Evolutionary conservation across 1,139 yeast species (phyloP), one percentile per base, ranked within the genome.

Genomic region (Pichia sp.): DNA sequence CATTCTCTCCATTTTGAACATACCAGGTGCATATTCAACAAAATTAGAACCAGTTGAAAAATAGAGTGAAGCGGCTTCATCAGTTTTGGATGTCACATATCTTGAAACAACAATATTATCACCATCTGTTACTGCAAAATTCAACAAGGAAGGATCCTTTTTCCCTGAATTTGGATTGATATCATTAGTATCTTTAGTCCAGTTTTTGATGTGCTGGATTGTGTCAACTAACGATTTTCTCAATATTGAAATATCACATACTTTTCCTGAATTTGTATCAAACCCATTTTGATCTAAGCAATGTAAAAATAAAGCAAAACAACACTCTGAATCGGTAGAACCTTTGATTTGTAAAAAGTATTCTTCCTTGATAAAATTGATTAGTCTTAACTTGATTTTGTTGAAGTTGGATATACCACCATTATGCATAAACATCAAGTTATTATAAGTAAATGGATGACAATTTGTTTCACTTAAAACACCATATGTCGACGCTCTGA

Each of bases 41-140:
- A 92, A 92, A 47, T 82, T 76, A 10, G 96, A 85, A 0, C 98
- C 98, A 10, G 95, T 84, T 50, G 95, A 85, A 64, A 92, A 92
- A 66, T 92, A 95, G 49, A 92, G 67, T 2, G 97, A 87, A 0
- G 98, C 97, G 0, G 97, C 97, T 65, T 90, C 97, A 59, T 92
- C 96, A 0, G 86, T 82, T 55, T 76, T 77, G 5, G 96, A 86
- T 0, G 95, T 84, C 46, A 92, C 83, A 60, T 92, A 92, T 44
- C 98, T 71, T 27, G 95, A 80, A 2, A 87, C 88, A 8, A 90
- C 94, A 7, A 90, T 86, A n/a, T 85, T 74, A 43, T 77, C 76
- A 8, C 97, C 97, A 61, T 92, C 97, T 0, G 97, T 90, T 7
- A 90, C 88, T 0, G 98, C 98, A 64, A 92, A 86, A 61, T 92